These are phyloP conservation scores for Magnusiomyces clavatus DNA, from an alignment of 1,139 yeast genomes.

Conservation along the genomic window DNA sequence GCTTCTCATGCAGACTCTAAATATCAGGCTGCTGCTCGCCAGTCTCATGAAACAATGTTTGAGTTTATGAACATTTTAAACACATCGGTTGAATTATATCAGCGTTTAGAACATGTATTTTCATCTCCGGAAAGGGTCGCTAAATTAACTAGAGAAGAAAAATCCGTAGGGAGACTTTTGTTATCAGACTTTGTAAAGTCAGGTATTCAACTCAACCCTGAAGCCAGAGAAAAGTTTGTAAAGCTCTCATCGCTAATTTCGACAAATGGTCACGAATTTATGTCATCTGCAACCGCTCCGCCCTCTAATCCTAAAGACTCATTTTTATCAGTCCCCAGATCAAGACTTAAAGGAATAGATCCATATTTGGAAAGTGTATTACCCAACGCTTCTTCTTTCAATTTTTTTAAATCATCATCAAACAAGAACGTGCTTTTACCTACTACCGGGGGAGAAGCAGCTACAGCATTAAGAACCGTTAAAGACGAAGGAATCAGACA, in stretches of 20 bases:
- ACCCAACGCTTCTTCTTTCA: background rate
- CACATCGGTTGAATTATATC: constrained; percentile 70
- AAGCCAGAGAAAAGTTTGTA: constrained; percentile 63
- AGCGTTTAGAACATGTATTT: constrained; percentile 50
- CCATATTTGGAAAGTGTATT: constrained; percentile 29
- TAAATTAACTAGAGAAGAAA: constrained; percentile 58
- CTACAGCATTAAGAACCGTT: constrained; percentile 54
- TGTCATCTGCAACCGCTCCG: constrained; percentile 41
- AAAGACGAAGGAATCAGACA: constrained; percentile 51
- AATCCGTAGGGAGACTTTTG: constrained; percentile 71
- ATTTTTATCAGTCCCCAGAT: constrained; percentile 27
- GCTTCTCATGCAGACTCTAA: constrained; percentile 73
- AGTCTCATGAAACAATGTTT: constrained; percentile 80
- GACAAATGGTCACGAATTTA: constrained; percentile 72
- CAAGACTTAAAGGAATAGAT: constrained; percentile 34
- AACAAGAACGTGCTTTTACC: constrained; percentile 45
- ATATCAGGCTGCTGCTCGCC: constrained; percentile 73
- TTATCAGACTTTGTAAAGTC: constrained; percentile 83
- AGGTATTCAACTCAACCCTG: constrained; percentile 72
- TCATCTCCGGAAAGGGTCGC: constrained; percentile 35
- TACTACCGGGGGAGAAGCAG: constrained; percentile 60
- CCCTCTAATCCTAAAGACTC: constrained; percentile 34
- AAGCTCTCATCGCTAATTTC: constrained; percentile 76
- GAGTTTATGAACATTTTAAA: constrained; percentile 91
- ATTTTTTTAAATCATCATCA: constrained; percentile 6